phyloP scores from a whole-genome alignment of 176 grass and related monocot genomes.

The Eragrostis nindensis region DNA sequence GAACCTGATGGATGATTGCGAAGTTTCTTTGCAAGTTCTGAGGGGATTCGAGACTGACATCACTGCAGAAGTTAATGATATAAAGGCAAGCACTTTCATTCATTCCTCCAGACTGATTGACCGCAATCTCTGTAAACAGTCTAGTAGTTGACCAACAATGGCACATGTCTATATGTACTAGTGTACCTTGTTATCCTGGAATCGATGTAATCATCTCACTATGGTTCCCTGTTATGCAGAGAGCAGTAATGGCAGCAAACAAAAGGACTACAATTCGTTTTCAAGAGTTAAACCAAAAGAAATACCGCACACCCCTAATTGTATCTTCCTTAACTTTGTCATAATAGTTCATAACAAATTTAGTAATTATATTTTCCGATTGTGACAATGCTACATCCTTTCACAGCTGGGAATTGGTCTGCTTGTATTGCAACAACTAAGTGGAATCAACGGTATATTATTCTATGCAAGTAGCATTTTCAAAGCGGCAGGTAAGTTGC shows the following conservation, averaged over 20 bases:
- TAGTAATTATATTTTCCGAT: not conserved
- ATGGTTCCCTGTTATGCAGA: conserved; percentile 51
- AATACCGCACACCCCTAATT: conserved; percentile 75
- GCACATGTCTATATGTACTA: not conserved
- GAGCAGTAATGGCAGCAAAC: conserved; percentile 69
- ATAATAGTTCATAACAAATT: not conserved
- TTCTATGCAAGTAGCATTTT: conserved; percentile 95
- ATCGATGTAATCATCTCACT: not conserved
- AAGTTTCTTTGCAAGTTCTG: conserved; percentile 88
- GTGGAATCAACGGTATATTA: conserved; percentile 84
- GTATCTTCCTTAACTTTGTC: conserved; percentile 35
- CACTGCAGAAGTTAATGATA: conserved; percentile 80
- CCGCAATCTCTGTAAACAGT: not conserved
- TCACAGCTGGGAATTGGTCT: conserved; percentile 85
- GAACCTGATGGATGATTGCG: conserved; percentile 86
- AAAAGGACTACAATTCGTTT: conserved; percentile 84
- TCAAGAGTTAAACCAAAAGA: conserved; percentile 85
- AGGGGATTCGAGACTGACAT: conserved; percentile 98
- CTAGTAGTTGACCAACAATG: not conserved
- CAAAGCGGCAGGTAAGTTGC: conserved; percentile 72
- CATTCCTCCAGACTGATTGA: not conserved
- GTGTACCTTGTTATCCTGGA: not conserved
- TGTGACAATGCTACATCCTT: not conserved
- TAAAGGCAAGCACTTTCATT: conserved; percentile 63
- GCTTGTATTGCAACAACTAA: conserved; percentile 87